Evolutionary conservation across 1,139 yeast genomes (phyloP), one percentile per base, ranked within the genome.

Genomic region (Arxiozyma slooffiae): DNA sequence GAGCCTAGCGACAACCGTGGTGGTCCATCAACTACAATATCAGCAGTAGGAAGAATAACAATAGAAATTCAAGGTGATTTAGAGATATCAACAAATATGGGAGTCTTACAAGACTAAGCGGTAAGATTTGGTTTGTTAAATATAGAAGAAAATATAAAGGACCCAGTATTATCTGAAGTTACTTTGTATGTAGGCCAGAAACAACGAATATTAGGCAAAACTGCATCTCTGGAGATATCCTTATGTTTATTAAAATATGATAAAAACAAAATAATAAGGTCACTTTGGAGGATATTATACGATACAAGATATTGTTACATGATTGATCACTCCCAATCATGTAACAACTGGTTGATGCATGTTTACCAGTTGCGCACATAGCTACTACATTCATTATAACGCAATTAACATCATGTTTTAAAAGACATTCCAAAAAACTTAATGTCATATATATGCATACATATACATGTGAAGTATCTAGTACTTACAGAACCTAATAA

Each of bases 31-130:
- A 38, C 58, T 3, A 54, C 62, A 6, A 50, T 50, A n/a, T 63
- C 90, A 0, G 76, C 82, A 0, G 66, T 69, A 46, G 92, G 90
- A 0, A 71, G 79, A 38, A 72, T 77, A 1, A 59, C 84, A 11
- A 56, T 84, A 24, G 92, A 84, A 63, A 82, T 84, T 18, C 92
- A 84, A 62, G 92, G 92, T 3, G 85, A 80, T 38, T 63, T 84
- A 43, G 77, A 79, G 50, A 60, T 80, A 1, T 89, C 89, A 11
- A 22, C 37, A 20, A 0, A 53, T 60, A 39, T 77, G 78, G 21
- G 55, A 59, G 40, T 21, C 11, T 34, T 22, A 55, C 57, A 57
- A 2, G 52, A 26, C 69, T 68, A 52, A 4, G 69, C 67, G 14
- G 67, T 82, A 1, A 71, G 74, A 55, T 80, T 81, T 62, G 90